Conservation (phyloP, 2,329 filamentous ascomycete species). For the Penicillium sp. region DNA sequence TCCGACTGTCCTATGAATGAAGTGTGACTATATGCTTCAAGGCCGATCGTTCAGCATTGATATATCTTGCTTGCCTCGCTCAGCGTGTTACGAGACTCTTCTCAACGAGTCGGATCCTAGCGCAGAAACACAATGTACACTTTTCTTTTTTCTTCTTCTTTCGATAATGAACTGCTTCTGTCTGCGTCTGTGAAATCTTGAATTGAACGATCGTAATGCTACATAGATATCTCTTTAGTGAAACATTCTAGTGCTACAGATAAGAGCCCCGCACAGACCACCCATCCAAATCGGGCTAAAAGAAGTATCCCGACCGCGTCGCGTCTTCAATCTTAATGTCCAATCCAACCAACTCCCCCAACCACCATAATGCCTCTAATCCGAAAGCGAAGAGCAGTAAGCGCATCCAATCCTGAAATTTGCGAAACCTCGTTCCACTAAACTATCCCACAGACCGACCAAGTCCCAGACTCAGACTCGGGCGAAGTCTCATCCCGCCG, state of each 20-base stretch:
- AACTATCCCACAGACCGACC: not conserved
- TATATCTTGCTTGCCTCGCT: not conserved
- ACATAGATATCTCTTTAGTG: not conserved
- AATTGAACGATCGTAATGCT: no score
- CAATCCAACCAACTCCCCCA: not conserved
- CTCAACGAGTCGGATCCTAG: not conserved
- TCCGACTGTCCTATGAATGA: constrained; percentile 2
- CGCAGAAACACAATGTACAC: not conserved
- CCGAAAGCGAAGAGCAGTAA: constrained; percentile 33
- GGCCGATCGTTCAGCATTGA: not conserved
- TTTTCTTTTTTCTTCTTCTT: no score
- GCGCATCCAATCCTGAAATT: not conserved
- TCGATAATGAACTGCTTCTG: no score
- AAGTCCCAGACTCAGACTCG: constrained; percentile 3
- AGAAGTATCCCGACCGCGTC: constrained; percentile 20
- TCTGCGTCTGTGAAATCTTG: no score
- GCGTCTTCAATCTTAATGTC: constrained; percentile 10
- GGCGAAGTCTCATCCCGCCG: constrained; percentile 12
- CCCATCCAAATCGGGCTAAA: constrained; percentile 13
- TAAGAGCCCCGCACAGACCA: constrained; percentile 23
- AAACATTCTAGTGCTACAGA: constrained; percentile 1
- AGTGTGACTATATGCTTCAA: constrained; percentile 1
- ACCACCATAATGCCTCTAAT: constrained; percentile 24
- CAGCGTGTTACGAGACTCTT: not conserved
- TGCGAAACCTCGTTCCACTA: not conserved